A percentile compares a stretch with the other conserved stretches of the same genome.
Evolutionary conservation across 139 green algal genomes (phyloP).

Genomic region (Volvox reticuliferus): DNA sequence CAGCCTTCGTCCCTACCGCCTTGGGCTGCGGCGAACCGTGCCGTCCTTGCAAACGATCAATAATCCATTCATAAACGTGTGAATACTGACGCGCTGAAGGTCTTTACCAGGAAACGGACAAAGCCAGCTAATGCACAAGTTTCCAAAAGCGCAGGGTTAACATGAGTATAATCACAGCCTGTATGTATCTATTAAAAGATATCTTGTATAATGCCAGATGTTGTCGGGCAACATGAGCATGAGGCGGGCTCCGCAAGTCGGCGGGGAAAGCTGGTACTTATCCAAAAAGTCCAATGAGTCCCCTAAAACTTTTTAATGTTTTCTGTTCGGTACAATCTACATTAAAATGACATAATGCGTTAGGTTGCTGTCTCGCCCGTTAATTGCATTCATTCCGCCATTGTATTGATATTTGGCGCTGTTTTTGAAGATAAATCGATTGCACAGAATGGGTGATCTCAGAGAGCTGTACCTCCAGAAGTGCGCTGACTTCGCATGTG

Average conservation of each 20-base stretch:
- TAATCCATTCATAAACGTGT: background rate
- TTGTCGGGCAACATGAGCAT: background rate
- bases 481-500: constrained; percentile 54
- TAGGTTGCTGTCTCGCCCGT: too few species aligned
- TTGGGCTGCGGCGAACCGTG: background rate
- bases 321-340: too few species aligned
- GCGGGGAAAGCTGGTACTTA: too few species aligned
- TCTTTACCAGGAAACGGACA: background rate
- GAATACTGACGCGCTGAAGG: background rate
- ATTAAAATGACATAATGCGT: too few species aligned
- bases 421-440: too few species aligned
- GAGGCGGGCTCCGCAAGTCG: too few species aligned
- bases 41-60: background rate
- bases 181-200: background rate
- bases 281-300: too few species aligned
- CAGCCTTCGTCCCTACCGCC: background rate
- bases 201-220: background rate
- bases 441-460: constrained; percentile 23
- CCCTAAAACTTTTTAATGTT: too few species aligned
- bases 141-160: background rate
- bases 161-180: background rate
- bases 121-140: background rate
- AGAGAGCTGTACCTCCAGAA: constrained; percentile 44
- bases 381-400: too few species aligned
- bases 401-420: too few species aligned